Percentiles rank a stretch among this genome's conserved stretches.
phyloP scores from a whole-genome alignment of 345 rosid genomes.

The Eucalyptus sp. region DNA sequence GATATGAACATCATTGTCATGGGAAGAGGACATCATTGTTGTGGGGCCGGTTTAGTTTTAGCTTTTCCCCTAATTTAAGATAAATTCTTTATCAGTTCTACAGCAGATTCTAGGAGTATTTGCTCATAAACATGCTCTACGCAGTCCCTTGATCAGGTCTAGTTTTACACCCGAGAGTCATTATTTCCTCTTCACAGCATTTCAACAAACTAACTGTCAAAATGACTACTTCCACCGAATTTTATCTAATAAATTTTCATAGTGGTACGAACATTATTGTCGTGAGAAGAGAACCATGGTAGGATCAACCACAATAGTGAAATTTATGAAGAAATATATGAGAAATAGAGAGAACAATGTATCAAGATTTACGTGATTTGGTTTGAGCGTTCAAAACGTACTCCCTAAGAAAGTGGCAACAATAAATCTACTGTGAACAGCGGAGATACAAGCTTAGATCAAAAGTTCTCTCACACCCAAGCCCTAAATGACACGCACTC shows the following conservation, averaged over 20 bases:
- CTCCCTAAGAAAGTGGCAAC: background rate
- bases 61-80: background rate
- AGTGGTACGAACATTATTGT: background rate
- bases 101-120: background rate
- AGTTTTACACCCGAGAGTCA: background rate
- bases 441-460: background rate
- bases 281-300: background rate
- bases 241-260: background rate
- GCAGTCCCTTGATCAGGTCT: background rate
- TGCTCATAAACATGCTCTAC: background rate
- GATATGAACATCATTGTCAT: too few relatives aligned
- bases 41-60: background rate
- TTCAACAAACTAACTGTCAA: background rate
- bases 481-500: background rate
- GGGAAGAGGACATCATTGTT: too few relatives aligned
- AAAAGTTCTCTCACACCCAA: background rate
- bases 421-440: background rate
- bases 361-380: background rate
- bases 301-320: background rate
- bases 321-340: background rate
- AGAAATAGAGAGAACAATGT: background rate
- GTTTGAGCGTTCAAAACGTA: background rate
- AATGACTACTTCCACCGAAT: background rate
- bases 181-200: background rate
- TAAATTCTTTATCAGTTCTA: background rate